Percentiles rank a stretch among this genome's conserved stretches.
Evolutionary conservation across 2,329 filamentous ascomycete genomes (phyloP).

Genomic region (Penicillium sp.): DNA sequence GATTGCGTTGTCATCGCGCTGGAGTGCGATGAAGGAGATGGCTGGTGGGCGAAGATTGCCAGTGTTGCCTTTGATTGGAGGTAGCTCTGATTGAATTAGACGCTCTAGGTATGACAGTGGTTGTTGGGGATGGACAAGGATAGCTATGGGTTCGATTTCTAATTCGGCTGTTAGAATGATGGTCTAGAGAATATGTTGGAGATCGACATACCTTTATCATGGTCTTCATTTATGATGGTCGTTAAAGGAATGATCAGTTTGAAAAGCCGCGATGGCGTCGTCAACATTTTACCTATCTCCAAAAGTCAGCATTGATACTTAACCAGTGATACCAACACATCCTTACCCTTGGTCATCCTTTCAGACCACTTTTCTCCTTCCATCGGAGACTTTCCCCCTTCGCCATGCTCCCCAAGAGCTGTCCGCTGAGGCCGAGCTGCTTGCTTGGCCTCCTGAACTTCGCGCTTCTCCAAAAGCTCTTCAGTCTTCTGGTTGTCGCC

Average conservation of each 20-base stretch:
- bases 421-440: slow-evolving; percentile 25
- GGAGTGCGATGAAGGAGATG: slow-evolving; percentile 77
- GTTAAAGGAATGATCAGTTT: slow-evolving; percentile 77
- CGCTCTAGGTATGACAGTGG: slow-evolving; percentile 87
- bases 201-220: slow-evolving; percentile 50
- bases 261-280: slow-evolving; percentile 74
- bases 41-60: slow-evolving; percentile 68
- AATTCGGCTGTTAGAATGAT: slow-evolving; percentile 1
- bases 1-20: slow-evolving; percentile 61
- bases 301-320: slow-evolving; percentile 2
- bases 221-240: slow-evolving; percentile 56
- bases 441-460: slow-evolving; percentile 33
- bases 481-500: slow-evolving; percentile 34
- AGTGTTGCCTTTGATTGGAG: slow-evolving; percentile 59
- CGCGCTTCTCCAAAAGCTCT: slow-evolving; percentile 36
- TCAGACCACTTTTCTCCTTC: slow-evolving; percentile 27
- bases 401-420: slow-evolving; percentile 28
- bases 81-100: slow-evolving; percentile 82
- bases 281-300: slow-evolving; percentile 67
- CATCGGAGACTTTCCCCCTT: slow-evolving; percentile 10
- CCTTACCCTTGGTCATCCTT: slow-evolving; percentile 60
- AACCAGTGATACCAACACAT: neutral
- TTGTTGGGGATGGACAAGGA: slow-evolving; percentile 85
- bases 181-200: neutral
- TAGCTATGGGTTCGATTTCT: slow-evolving; percentile 76